These are phyloP conservation scores for Cydonia oblonga DNA, from an alignment of 331 rosid species.

Conservation along the genomic window DNA sequence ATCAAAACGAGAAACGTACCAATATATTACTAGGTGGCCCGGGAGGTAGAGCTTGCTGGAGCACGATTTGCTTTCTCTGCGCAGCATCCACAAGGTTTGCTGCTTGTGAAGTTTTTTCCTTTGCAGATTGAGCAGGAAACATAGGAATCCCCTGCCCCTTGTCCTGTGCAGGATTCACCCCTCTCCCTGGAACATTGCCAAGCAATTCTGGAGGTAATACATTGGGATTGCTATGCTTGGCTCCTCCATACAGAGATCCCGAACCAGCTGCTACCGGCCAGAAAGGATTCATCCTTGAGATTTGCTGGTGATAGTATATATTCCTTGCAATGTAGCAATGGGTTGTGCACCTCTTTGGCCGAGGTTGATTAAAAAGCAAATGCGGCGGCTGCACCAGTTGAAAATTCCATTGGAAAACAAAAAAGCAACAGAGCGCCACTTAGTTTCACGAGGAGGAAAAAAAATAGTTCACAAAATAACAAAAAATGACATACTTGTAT, in stretches of 20 bases:
- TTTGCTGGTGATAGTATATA: conserved; percentile 60
- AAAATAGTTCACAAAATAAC: neutral
- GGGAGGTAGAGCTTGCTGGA: conserved; percentile 71
- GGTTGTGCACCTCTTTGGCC: conserved; percentile 84
- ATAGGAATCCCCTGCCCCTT: conserved; percentile 55
- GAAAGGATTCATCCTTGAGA: conserved; percentile 73
- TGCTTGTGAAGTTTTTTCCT: conserved; percentile 58
- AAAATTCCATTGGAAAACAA: neutral
- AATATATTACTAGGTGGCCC: conserved; percentile 77
- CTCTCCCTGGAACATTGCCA: conserved; percentile 33
- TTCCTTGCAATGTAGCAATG: conserved; percentile 79
- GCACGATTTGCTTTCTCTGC: conserved; percentile 65
- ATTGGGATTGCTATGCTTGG: conserved; percentile 52
- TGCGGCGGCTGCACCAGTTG: conserved; percentile 50
- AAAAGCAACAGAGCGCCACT: neutral
- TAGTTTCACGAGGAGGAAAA: neutral
- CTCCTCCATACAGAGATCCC: conserved; percentile 68
- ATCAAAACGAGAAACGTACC: conserved; percentile 31
- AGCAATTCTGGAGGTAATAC: conserved; percentile 54
- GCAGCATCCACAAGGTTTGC: conserved; percentile 36
- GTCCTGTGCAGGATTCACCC: conserved; percentile 45
- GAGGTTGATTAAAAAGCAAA: conserved; percentile 60
- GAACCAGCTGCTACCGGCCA: conserved; percentile 94
- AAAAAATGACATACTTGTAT: conserved; percentile 36
- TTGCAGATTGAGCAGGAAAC: conserved; percentile 53